Evolutionary conservation across 2,329 filamentous ascomycete species (phyloP).

Genomic region (Aureobasidium vineae): DNA sequence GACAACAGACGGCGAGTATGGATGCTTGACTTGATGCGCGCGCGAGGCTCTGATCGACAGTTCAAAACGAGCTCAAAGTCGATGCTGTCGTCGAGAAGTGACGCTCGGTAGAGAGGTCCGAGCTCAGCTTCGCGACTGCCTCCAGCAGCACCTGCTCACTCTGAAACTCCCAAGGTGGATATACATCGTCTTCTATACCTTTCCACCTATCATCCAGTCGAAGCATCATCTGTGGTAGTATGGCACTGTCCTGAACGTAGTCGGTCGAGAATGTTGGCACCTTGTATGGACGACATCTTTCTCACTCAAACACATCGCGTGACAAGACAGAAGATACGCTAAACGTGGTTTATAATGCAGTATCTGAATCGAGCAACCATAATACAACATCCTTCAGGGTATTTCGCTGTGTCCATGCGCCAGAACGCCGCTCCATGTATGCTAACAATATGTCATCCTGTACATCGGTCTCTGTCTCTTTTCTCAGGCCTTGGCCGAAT

Average conservation of each 20-base stretch:
- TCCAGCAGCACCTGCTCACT: neutral
- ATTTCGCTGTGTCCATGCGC: slow-evolving; percentile 14
- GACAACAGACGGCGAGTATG: neutral
- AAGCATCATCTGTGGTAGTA: neutral
- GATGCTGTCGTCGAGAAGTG: slow-evolving; percentile 4
- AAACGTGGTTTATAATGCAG: neutral
- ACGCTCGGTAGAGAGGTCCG: neutral
- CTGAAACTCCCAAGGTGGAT: neutral
- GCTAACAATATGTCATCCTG: slow-evolving; percentile 20
- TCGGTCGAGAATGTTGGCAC: neutral
- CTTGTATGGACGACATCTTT: neutral
- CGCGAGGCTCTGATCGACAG: slow-evolving; percentile 7
- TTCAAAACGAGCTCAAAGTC: slow-evolving; percentile 4
- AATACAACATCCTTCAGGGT: slow-evolving; percentile 18
- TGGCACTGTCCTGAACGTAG: neutral
- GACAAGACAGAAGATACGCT: neutral
- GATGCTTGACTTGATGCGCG: slow-evolving; percentile 13
- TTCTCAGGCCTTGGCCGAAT: slow-evolving; percentile 30
- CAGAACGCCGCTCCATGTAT: slow-evolving; percentile 16
- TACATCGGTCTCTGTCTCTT: slow-evolving; percentile 15
- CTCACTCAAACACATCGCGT: neutral
- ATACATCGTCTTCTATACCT: neutral
- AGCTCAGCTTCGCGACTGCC: slow-evolving; percentile 1
- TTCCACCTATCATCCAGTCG: neutral
- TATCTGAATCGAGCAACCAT: neutral